Evolutionary conservation across 768 basidiomycete species (phyloP).

Genomic region (Tulasnella sp.): DNA sequence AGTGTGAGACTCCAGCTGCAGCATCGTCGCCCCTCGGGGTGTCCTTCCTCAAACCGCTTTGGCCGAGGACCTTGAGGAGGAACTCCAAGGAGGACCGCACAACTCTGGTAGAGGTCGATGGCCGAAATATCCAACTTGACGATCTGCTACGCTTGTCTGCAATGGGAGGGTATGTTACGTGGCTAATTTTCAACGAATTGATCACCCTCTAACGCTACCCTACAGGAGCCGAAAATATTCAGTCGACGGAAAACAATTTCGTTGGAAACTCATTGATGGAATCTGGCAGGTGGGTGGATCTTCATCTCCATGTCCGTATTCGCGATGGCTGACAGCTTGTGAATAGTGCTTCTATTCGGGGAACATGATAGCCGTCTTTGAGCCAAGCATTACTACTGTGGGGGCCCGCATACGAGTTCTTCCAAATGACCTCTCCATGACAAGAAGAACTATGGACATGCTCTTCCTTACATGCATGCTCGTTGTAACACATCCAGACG

Average conservation of each 20-base stretch:
- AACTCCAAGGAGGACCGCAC: neutral
- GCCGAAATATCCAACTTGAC: neutral
- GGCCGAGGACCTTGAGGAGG: neutral
- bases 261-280: slow-evolving; percentile 10
- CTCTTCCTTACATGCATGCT: slow-evolving; percentile 15
- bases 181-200: neutral
- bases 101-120: slow-evolving; percentile 4
- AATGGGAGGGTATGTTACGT: slow-evolving; percentile 16
- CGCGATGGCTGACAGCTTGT: neutral
- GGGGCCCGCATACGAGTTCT: slow-evolving; percentile 13
- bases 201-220: neutral
- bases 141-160: slow-evolving; percentile 2
- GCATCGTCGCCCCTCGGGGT: neutral
- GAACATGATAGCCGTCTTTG: slow-evolving; percentile 16
- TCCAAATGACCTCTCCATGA: neutral
- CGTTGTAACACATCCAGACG: slow-evolving; percentile 14
- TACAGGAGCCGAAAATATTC: slow-evolving; percentile 14
- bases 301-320: neutral
- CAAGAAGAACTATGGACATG: slow-evolving; percentile 7
- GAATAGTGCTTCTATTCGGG: slow-evolving; percentile 4
- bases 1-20: slow-evolving; percentile 11
- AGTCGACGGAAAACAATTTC: slow-evolving; percentile 15
- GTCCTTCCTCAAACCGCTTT: neutral
- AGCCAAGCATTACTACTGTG: slow-evolving; percentile 16
- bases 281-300: slow-evolving; percentile 6